Conservation (phyloP, 2,329 filamentous ascomycete genomes). For the Fusarium mundagurra region DNA sequence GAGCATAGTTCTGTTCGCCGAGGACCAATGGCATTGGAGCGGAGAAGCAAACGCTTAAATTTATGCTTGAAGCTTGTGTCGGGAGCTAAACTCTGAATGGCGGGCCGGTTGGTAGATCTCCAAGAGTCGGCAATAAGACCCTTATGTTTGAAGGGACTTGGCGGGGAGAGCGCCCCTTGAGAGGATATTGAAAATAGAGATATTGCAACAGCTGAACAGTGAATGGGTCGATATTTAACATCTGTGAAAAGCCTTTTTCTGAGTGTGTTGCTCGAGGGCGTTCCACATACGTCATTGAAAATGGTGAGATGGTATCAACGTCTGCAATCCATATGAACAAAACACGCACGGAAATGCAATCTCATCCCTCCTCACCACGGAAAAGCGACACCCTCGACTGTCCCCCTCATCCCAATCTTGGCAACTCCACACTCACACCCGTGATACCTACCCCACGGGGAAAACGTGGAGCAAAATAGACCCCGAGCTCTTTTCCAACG, state of each 20-base stretch:
- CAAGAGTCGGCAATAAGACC: constrained; percentile 1
- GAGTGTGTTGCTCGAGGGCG: rapidly evolving
- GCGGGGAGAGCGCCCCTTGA: neutral
- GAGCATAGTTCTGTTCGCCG: constrained; percentile 31
- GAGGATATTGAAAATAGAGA: rapidly evolving
- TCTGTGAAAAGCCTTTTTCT: rapidly evolving
- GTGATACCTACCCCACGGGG: constrained; percentile 39
- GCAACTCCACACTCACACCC: constrained; percentile 27
- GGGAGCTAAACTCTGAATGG: constrained; percentile 24
- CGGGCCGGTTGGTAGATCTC: constrained; percentile 22
- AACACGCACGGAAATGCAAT: neutral
- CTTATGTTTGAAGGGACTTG: neutral
- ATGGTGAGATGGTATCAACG: neutral
- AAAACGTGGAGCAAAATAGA: constrained; percentile 26
- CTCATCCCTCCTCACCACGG: neutral
- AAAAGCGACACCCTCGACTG: neutral
- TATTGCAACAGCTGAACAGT: rapidly evolving
- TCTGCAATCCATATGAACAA: neutral
- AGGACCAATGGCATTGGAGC: neutral
- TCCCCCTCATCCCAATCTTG: constrained; percentile 21
- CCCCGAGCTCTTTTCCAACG: neutral
- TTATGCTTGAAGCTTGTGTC: constrained; percentile 7
- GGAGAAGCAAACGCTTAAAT: neutral
- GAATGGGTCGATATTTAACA: rapidly evolving
- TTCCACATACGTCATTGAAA: neutral